Conservation (phyloP, 1,139 yeast species). For the Candida albicans region DNA sequence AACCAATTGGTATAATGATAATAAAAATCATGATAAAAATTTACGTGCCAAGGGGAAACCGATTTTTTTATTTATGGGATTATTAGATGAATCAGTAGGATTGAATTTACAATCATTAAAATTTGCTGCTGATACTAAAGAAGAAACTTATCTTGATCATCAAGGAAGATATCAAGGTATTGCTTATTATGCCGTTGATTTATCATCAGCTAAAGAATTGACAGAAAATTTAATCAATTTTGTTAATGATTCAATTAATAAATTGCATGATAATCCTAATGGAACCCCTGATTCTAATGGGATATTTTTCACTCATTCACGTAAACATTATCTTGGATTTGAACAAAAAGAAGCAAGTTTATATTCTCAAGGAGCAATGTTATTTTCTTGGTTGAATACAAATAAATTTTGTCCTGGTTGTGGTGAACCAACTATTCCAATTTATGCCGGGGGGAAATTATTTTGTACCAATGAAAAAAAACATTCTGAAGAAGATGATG, state of each 20-base stretch:
- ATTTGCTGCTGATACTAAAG: slow-evolving; percentile 25
- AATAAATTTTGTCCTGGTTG: slow-evolving; percentile 88
- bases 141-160: slow-evolving; percentile 39
- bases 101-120: slow-evolving; percentile 31
- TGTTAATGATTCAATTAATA: slow-evolving; percentile 16
- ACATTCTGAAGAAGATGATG: slow-evolving; percentile 13
- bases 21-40: slow-evolving; percentile 34
- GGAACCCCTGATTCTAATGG: slow-evolving; percentile 17
- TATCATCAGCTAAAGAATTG: slow-evolving; percentile 37
- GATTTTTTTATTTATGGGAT: slow-evolving; percentile 63
- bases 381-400: slow-evolving; percentile 79
- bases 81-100: slow-evolving; percentile 56
- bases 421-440: slow-evolving; percentile 66
- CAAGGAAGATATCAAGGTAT: slow-evolving; percentile 62
- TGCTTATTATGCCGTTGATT: slow-evolving; percentile 78
- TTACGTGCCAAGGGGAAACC: slow-evolving; percentile 39
- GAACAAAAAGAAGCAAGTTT: slow-evolving; percentile 57
- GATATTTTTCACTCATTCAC: slow-evolving; percentile 32
- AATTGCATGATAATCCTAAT: slow-evolving; percentile 11
- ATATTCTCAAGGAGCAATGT: slow-evolving; percentile 80
- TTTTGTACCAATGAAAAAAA: slow-evolving; percentile 47
- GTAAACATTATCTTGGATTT: slow-evolving; percentile 39
- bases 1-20: slow-evolving; percentile 30
- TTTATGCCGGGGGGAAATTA: slow-evolving; percentile 82
- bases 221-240: slow-evolving; percentile 22